Conservation (phyloP, 257 asterid genomes). For the Capsicum pubescens region DNA sequence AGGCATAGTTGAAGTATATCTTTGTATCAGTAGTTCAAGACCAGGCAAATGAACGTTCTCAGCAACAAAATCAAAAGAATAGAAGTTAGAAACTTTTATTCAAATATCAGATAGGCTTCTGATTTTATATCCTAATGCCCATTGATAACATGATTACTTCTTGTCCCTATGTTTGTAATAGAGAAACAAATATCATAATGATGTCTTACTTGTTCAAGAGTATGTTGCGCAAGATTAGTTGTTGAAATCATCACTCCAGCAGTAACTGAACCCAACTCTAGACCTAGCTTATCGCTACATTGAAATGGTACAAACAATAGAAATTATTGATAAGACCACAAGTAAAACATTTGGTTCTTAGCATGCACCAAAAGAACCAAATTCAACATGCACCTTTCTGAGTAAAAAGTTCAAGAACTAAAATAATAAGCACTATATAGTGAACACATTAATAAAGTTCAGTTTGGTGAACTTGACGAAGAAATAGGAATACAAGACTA, state of each 20-base stretch:
- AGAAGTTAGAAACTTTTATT: not conserved
- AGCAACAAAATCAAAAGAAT: not conserved
- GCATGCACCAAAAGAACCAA: not conserved
- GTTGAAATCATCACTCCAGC: slow-evolving; percentile 99
- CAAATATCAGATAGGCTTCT: slow-evolving; percentile 9
- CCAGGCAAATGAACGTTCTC: not conserved
- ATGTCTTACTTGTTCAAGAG: slow-evolving; percentile 84
- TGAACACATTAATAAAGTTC: not conserved
- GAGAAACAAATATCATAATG: slow-evolving; percentile 23
- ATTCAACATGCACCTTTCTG: not conserved
- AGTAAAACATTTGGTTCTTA: slow-evolving; percentile 22
- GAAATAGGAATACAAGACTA: not conserved
- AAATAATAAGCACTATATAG: slow-evolving; percentile 9
- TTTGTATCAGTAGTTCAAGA: not conserved
- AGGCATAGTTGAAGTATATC: not conserved
- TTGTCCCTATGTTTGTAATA: slow-evolving; percentile 17
- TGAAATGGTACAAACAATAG: slow-evolving; percentile 56
- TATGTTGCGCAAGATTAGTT: slow-evolving; percentile 96
- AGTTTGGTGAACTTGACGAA: slow-evolving; percentile 21
- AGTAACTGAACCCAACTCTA: slow-evolving; percentile 98
- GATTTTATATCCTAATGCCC: slow-evolving; percentile 17
- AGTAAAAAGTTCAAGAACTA: not conserved
- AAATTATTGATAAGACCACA: not conserved
- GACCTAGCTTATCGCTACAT: slow-evolving; percentile 99
- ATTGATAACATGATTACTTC: not conserved